phyloP scores from a whole-genome alignment of 2,329 filamentous ascomycete species.

The Chrysoporthe cubensis region DNA sequence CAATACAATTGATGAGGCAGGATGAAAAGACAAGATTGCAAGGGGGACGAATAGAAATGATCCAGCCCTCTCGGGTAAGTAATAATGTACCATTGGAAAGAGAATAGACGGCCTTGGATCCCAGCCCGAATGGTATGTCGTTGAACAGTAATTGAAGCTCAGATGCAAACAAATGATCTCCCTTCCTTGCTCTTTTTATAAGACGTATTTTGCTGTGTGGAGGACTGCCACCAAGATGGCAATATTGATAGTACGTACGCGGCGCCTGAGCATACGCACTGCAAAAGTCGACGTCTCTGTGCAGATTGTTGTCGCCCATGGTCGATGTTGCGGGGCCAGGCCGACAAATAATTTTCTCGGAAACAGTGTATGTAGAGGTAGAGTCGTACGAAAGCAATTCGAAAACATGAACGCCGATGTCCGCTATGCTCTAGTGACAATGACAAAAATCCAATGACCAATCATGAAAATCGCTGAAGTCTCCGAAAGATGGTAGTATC shows the following conservation, averaged over 20 bases:
- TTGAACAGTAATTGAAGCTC: not conserved
- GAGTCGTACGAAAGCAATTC: constrained; percentile 10
- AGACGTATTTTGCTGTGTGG: not conserved
- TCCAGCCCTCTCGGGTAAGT: constrained; percentile 12
- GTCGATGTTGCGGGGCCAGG: not conserved
- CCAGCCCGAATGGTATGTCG: constrained; percentile 13
- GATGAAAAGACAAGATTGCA: not conserved
- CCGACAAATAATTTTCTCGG: not conserved
- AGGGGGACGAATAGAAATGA: constrained; percentile 11
- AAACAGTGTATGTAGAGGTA: constrained; percentile 6
- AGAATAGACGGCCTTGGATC: constrained; percentile 13
- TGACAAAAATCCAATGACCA: constrained; percentile 23
- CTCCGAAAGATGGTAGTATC: constrained; percentile 13
- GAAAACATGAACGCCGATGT: constrained; percentile 24
- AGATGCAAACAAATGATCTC: constrained; percentile 1
- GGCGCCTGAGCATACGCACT: constrained; percentile 9
- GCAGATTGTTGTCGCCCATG: too few relatives aligned
- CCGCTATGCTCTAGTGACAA: constrained; percentile 28
- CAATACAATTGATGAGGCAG: not conserved
- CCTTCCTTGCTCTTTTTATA: constrained; percentile 5
- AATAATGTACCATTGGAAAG: constrained; percentile 8
- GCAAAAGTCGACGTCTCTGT: not conserved
- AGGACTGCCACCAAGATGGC: not conserved
- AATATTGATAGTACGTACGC: constrained; percentile 18
- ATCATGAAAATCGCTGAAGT: constrained; percentile 14